Conservation (phyloP, 352 stramenopile genomes). For the Phytopythium cucurbitacearum region DNA sequence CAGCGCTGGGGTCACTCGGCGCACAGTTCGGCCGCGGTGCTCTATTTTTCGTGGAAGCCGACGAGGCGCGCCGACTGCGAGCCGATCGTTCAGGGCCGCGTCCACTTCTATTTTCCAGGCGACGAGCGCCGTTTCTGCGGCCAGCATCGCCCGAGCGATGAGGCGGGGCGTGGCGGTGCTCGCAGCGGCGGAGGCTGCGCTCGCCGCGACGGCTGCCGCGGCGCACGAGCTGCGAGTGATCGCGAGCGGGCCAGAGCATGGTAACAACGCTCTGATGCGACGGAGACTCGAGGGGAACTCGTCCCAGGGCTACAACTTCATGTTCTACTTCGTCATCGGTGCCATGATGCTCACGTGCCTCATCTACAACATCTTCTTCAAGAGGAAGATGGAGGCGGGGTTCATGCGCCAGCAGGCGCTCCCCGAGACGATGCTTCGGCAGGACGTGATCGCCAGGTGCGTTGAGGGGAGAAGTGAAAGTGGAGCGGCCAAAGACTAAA, state of each 20-base stretch:
- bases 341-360: constrained; percentile 85
- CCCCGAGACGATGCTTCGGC: constrained; percentile 82
- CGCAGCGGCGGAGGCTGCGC: neutral
- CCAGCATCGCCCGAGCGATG: neutral
- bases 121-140: neutral
- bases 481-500: too few relatives aligned
- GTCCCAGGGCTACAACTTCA: constrained; percentile 84
- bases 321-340: constrained; percentile 87
- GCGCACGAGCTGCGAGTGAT: constrained; percentile 3
- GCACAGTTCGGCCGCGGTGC: too few relatives aligned
- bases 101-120: too few relatives aligned
- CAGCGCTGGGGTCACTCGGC: too few relatives aligned
- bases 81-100: too few relatives aligned
- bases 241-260: too few relatives aligned
- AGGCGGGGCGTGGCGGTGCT: too few relatives aligned
- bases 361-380: constrained; percentile 89
- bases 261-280: neutral
- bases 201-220: neutral
- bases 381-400: constrained; percentile 72
- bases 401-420: constrained; percentile 64
- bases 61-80: too few relatives aligned
- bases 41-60: too few relatives aligned
- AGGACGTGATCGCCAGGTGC: constrained; percentile 81
- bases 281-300: constrained; percentile 23
- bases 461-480: neutral